Evolutionary conservation across 2,329 filamentous ascomycete species (phyloP).

Genomic region (Aureobasidium sp.): DNA sequence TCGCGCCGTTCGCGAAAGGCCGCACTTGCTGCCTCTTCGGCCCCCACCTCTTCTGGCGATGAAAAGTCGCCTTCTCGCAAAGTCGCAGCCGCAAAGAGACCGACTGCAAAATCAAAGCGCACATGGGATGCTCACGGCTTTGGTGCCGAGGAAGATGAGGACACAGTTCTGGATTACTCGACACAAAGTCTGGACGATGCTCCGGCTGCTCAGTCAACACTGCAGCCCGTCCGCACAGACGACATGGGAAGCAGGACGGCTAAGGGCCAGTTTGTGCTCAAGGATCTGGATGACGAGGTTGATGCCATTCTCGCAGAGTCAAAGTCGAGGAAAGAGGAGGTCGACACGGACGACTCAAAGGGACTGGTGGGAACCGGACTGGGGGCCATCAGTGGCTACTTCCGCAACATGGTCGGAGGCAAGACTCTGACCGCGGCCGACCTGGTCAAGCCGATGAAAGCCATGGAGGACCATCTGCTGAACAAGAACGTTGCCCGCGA

Average conservation of each 20-base stretch:
- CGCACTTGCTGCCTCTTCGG: constrained; percentile 46
- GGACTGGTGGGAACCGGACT: constrained; percentile 74
- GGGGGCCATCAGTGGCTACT: constrained; percentile 77
- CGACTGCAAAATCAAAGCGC: constrained; percentile 69
- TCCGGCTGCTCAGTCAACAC: constrained; percentile 48
- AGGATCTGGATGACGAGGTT: constrained; percentile 88
- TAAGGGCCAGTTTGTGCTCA: constrained; percentile 89
- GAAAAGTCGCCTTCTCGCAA: constrained; percentile 44
- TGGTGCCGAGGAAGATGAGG: constrained; percentile 75
- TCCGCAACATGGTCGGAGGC: constrained; percentile 90
- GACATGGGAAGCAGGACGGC: constrained; percentile 79
- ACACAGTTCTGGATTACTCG: constrained; percentile 85
- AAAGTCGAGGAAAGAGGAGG: constrained; percentile 56
- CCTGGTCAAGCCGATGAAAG: constrained; percentile 84
- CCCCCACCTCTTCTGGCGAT: constrained; percentile 73
- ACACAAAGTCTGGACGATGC: constrained; percentile 48
- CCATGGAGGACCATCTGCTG: constrained; percentile 90
- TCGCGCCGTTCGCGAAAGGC: constrained; percentile 75
- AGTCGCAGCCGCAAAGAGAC: constrained; percentile 40
- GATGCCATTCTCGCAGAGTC: constrained; percentile 79
- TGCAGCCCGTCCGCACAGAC: constrained; percentile 69
- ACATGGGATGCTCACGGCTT: constrained; percentile 89
- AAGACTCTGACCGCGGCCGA: constrained; percentile 56
- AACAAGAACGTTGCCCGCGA: constrained; percentile 96
- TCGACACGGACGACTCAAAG: constrained; percentile 39